Conservation (phyloP, 2,329 filamentous ascomycete species). For the Colletotrichum sp. region DNA sequence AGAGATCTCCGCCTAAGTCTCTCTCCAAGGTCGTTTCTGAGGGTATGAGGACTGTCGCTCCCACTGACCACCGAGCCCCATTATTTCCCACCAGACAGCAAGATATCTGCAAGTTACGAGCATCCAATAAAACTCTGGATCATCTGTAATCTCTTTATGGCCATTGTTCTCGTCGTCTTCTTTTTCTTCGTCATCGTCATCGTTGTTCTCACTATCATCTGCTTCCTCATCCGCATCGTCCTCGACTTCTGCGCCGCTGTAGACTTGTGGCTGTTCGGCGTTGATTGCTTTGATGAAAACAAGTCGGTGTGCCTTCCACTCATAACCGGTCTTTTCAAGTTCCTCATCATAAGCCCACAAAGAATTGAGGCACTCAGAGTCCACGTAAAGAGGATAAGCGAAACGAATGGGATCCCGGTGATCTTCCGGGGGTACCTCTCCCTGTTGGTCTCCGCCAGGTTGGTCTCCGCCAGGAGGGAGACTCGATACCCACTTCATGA, state of each 20-base stretch:
- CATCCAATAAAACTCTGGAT: not conserved
- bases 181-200: not conserved
- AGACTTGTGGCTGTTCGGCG: not conserved
- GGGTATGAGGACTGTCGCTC: not conserved
- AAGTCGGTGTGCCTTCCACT: not conserved
- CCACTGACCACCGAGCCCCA: not conserved
- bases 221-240: not conserved
- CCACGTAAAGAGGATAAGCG: not conserved
- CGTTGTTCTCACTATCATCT: not conserved
- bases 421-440: not conserved
- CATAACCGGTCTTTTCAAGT: not conserved
- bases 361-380: not conserved
- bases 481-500: not conserved
- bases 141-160: not conserved
- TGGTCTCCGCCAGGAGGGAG: not conserved
- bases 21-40: not conserved
- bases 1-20: not conserved
- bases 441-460: not conserved
- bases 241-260: not conserved
- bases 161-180: not conserved
- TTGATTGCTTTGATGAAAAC: not conserved
- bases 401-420: not conserved
- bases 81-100: not conserved
- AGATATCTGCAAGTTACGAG: not conserved
- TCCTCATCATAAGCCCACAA: not conserved